Base-by-base conservation (phyloP, 257 asterid genomes). In the Verbascum thapsus region DNA sequence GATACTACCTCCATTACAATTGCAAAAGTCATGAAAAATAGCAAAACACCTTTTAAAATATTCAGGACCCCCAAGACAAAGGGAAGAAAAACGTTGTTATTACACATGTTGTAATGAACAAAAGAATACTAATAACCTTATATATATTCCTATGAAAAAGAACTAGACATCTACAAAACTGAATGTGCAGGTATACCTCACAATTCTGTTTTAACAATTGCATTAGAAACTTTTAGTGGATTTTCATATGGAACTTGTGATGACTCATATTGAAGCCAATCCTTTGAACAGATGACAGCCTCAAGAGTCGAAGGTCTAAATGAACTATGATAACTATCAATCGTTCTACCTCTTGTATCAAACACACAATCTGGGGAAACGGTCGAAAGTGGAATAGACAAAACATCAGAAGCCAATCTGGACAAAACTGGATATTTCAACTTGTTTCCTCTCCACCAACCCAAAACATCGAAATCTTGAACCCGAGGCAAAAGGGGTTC, bases 371-470 rank as follows among this genome's bases (percentile, higher is more conserved):
- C 91, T 0, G 82, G 71, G 5, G 80, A 64, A 16, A 75, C 69
- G 8, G 90, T 83, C 4, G 89, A 78, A 38, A 89, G 67, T 0
- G 99, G 96, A 56, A 92, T 84, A 8, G 89, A 81, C 63, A 92
- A 62, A 62, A 92, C 72, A 63, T 89, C 98, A 0, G 71, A 72
- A 8, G 98, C 98, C 88, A 92, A 75, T 66, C 69, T 86, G 0
- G 95, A 79, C 22, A 92, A 56, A 22, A 77, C 80, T 0, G 96
- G 95, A 72, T 86, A 91, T 69, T 72, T 80, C 4, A 20, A 15
- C 53, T 77, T 71, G 35, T 82, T 82, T 5, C 42, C 50, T 57
- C 68, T 84, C 99, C 99, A 94, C 99, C 99, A 94, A 11, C 88
- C 90, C 76, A 94, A 37, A 7, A 80, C 96, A 66, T 94, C 96